Percentiles rank a stretch among this genome's conserved stretches.
Conservation (phyloP, 2,329 filamentous ascomycete species). For the Byssoonygena ceratinophila region DNA sequence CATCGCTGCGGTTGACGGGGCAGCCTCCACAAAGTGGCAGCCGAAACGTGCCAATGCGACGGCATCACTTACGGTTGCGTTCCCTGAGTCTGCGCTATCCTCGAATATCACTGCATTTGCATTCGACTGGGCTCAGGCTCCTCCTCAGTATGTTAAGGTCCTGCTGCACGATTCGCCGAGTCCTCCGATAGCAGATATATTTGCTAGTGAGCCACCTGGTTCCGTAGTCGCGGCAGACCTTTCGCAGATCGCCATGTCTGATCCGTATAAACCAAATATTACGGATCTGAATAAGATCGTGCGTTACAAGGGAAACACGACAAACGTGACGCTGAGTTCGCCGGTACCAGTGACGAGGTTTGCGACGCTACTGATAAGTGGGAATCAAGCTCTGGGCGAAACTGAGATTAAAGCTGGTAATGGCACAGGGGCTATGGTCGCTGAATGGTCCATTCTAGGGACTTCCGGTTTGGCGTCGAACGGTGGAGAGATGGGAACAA, state of each 20-base stretch:
- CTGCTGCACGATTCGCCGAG: constrained; percentile 44
- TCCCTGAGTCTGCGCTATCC: constrained; percentile 33
- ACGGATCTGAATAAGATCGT: constrained; percentile 28
- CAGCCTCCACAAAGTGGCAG: constrained; percentile 57
- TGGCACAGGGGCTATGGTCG: constrained; percentile 38
- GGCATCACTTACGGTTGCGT: constrained; percentile 48
- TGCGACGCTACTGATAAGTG: constrained; percentile 37
- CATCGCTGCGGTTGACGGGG: constrained; percentile 55
- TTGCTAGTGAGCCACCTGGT: constrained; percentile 14
- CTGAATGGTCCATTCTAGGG: constrained; percentile 39
- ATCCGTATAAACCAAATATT: constrained; percentile 28
- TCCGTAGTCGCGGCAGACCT: constrained; percentile 21
- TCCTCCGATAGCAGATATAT: constrained; percentile 16
- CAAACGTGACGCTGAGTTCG: constrained; percentile 28
- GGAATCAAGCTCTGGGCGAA: constrained; percentile 32
- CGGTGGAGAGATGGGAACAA: not conserved
- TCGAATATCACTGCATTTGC: constrained; percentile 36
- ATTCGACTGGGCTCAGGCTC: constrained; percentile 52
- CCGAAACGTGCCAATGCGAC: constrained; percentile 42
- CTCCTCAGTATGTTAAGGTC: constrained; percentile 45
- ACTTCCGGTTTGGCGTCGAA: not conserved
- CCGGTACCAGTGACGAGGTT: constrained; percentile 30
- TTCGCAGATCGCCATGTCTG: constrained; percentile 28
- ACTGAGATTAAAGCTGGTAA: constrained; percentile 25
- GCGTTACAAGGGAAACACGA: constrained; percentile 35